Evolutionary conservation across 495 filamentous ascomycete species (phyloP).

Genomic region (Acidiella bohemica): DNA sequence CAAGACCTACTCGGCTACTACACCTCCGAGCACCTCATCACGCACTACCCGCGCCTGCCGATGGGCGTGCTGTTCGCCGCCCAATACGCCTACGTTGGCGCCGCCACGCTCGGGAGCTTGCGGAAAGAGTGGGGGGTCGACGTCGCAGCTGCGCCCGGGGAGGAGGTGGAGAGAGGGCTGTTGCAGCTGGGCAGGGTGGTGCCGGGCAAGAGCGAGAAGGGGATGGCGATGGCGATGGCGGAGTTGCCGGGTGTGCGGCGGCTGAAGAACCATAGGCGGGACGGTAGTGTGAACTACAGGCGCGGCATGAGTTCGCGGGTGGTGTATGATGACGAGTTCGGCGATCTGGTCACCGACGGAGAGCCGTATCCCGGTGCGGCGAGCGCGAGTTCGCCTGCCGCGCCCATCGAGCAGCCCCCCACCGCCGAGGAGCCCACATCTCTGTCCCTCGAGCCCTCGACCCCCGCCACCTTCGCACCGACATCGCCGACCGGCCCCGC

Average conservation of each 20-base stretch:
- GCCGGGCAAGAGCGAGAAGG: conserved; percentile 38
- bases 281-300: conserved; percentile 45
- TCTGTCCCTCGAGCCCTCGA: background rate
- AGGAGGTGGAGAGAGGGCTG: conserved; percentile 85
- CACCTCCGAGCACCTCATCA: conserved; percentile 72
- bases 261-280: conserved; percentile 26
- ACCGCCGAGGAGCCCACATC: background rate
- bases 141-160: conserved; percentile 62
- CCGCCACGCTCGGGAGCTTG: conserved; percentile 52
- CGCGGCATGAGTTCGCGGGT: conserved; percentile 56
- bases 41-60: conserved; percentile 78
- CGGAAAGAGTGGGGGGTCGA: conserved; percentile 84
- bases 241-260: conserved; percentile 10
- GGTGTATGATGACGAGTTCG: conserved; percentile 69
- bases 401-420: conserved; percentile 3
- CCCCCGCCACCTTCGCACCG: background rate
- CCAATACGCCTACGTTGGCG: conserved; percentile 67
- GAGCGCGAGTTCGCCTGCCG: conserved; percentile 3
- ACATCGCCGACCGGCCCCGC: background rate
- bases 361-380: conserved; percentile 10
- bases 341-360: conserved; percentile 35
- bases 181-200: conserved; percentile 59
- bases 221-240: conserved; percentile 26
- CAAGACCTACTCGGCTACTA: conserved; percentile 72
- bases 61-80: conserved; percentile 69